Evolutionary conservation across 305 asterid genomes (phyloP).

Genomic region (Solanum hybrid): DNA sequence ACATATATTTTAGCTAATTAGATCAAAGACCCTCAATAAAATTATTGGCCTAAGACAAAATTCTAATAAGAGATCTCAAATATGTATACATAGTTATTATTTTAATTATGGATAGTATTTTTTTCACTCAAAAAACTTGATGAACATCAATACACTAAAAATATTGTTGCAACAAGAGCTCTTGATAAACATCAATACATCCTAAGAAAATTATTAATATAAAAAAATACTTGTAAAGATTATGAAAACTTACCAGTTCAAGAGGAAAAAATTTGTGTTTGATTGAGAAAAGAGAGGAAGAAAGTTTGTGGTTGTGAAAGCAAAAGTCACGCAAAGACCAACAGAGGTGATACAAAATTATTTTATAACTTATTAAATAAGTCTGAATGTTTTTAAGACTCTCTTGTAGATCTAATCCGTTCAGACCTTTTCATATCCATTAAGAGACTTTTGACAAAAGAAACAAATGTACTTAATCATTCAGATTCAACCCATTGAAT

Average conservation of each 20-base stretch:
- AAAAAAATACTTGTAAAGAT: not conserved
- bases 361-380: too few species aligned
- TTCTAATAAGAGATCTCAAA: not conserved
- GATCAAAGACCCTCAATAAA: not conserved
- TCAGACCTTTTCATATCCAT: not conserved
- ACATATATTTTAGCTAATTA: not conserved
- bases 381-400: not conserved
- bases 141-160: not conserved
- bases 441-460: not conserved
- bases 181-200: not conserved
- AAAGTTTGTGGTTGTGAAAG: not conserved
- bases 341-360: not conserved
- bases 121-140: not conserved
- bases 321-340: not conserved
- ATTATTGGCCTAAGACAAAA: not conserved
- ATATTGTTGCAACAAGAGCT: not conserved
- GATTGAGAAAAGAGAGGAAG: not conserved
- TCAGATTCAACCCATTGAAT: not conserved
- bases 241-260: not conserved
- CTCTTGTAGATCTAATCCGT: not conserved
- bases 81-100: not conserved
- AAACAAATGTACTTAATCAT: not conserved
- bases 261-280: not conserved
- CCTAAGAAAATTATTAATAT: not conserved
- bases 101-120: not conserved